Percentiles rank a stretch among this genome's conserved stretches.
Evolutionary conservation across 495 filamentous ascomycete species (phyloP).

Genomic region (Neurospora tetrasperma): DNA sequence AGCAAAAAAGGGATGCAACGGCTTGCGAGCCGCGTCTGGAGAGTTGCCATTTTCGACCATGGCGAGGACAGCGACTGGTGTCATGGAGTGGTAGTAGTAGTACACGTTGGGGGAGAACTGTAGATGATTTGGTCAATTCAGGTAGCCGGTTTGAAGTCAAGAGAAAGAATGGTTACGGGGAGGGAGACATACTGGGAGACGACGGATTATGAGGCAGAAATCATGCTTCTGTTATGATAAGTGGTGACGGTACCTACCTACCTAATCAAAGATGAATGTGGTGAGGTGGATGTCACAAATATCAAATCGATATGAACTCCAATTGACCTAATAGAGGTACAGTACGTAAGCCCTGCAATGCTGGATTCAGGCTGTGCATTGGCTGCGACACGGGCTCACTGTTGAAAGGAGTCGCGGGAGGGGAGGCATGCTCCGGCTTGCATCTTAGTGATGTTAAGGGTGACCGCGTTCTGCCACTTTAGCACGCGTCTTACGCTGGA

Average conservation of each 20-base stretch:
- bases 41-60: constrained; percentile 17
- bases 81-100: constrained; percentile 9
- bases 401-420: too few species aligned
- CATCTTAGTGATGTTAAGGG: background rate
- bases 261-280: background rate
- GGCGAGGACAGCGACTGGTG: constrained; percentile 15
- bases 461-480: background rate
- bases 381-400: too few species aligned
- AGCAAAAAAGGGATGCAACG: constrained; percentile 24
- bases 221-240: background rate
- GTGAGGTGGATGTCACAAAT: background rate
- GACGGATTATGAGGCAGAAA: background rate
- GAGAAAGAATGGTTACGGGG: background rate
- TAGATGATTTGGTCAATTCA: background rate
- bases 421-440: background rate
- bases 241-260: background rate
- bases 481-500: background rate
- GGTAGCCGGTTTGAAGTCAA: background rate
- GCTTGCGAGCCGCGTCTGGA: constrained; percentile 8
- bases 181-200: background rate
- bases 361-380: background rate
- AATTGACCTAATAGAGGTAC: too few species aligned
- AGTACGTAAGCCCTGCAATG: too few species aligned
- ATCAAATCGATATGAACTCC: background rate
- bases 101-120: background rate